These are phyloP conservation scores for Cinnamomum micranthum DNA, from an alignment of 164 flowering plant species.

Conservation along the genomic window DNA sequence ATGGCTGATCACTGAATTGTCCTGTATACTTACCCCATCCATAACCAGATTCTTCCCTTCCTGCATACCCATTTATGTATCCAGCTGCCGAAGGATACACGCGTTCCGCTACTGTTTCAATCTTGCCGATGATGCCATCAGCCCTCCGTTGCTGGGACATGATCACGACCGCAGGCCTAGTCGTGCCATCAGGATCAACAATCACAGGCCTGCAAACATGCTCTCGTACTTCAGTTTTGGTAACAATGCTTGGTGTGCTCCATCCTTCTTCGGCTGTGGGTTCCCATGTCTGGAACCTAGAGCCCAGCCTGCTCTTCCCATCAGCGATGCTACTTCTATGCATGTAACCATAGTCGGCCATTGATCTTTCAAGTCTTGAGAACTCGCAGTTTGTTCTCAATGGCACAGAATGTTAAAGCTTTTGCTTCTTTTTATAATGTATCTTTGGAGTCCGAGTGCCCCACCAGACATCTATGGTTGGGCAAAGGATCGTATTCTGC, in stretches of 20 bases:
- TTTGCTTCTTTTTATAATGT: constrained; percentile 9
- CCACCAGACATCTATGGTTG: not conserved
- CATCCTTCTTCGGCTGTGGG: constrained; percentile 10
- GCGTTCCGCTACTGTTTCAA: constrained; percentile 23
- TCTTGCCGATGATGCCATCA: constrained; percentile 13
- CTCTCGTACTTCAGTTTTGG: constrained; percentile 14
- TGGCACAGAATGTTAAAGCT: not conserved
- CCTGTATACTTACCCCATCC: constrained; percentile 16
- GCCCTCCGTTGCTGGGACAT: constrained; percentile 3
- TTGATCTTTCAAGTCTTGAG: not conserved
- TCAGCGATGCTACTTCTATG: constrained; percentile 8
- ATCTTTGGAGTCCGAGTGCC: not conserved
- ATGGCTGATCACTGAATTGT: constrained; percentile 18
- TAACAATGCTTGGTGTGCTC: constrained; percentile 15
- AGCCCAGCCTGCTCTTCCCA: constrained; percentile 6
- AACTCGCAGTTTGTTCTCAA: not conserved
- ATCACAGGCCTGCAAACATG: constrained; percentile 33
- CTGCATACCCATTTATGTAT: constrained; percentile 6
- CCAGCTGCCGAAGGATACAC: constrained; percentile 17
- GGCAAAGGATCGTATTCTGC: constrained; percentile 4
- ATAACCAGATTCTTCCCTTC: constrained; percentile 10
- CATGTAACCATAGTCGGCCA: constrained; percentile 15
- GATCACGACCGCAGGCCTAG: constrained; percentile 20
- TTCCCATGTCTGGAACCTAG: constrained; percentile 11
- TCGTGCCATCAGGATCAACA: constrained; percentile 35